phyloP scores from a whole-genome alignment of 2,329 filamentous ascomycete species.

The Alternaria infectoria region DNA sequence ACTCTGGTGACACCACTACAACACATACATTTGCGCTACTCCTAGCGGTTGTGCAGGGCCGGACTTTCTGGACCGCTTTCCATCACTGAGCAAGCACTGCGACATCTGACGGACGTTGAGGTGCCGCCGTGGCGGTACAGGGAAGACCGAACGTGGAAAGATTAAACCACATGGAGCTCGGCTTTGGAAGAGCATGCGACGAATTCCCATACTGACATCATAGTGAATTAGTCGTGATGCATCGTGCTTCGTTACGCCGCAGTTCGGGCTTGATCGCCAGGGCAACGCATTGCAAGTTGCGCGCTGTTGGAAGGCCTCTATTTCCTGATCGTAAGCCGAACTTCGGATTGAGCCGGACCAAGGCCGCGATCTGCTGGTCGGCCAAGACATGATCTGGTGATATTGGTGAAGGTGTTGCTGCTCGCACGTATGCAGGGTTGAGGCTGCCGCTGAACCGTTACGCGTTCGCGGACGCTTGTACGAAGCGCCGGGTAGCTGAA shows the following conservation, averaged over 20 bases:
- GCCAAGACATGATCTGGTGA: not conserved
- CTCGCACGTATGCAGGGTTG: not conserved
- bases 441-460: not conserved
- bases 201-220: not conserved
- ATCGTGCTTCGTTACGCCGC: not conserved
- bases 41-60: not conserved
- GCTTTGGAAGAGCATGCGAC: not conserved
- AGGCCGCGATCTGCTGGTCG: not conserved
- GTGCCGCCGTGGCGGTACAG: not conserved
- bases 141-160: not conserved
- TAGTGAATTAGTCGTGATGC: not conserved
- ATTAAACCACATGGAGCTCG: not conserved
- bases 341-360: not conserved
- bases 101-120: not conserved
- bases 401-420: not conserved
- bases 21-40: not conserved
- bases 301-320: not conserved
- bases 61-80: not conserved
- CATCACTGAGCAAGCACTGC: not conserved
- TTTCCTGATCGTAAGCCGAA: not conserved
- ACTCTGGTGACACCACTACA: not conserved
- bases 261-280: not conserved
- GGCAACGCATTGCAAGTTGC: not conserved
- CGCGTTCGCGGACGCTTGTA: not conserved
- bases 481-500: not conserved